Evolutionary conservation across 1,139 yeast genomes (phyloP), one percentile per base, ranked within the genome.

Genomic region (Pichia sp.): DNA sequence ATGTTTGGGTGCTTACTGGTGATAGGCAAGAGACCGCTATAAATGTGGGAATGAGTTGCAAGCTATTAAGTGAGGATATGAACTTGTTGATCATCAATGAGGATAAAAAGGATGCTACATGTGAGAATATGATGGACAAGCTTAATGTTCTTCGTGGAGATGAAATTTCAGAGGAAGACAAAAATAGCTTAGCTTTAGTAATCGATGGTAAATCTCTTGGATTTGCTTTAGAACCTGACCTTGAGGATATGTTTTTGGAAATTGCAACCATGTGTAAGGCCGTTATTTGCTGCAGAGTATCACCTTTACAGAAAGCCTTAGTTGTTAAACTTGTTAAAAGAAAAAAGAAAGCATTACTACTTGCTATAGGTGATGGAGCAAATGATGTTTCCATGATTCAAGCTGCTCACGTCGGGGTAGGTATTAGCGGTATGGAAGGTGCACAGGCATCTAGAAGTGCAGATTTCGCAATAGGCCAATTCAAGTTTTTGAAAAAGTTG

Each of bases 401-500:
- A 63, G 96, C 97, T 12, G 98, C 98, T 0, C 96, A 91, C 62
- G 95, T 91, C 39, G 99, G 99, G 46, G 94, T 91, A 35, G 99
- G 99, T 59, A 91, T 91, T 52, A 85, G 93, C 56, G 99, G 99
- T 53, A 84, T 86, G 85, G 98, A 93, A 66, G 99, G 99, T 53
- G 89, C 89, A 88, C 99, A 93, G 62, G 98, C 98, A 8, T 97
- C 98, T 0, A 74, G 98, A 62, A 81, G 94, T 62, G 98, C 99
- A 0, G 99, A 93, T 68, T 79, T 91, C 46, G 89, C 97, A 1
- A 86, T 93, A 63, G 98, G 96, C 0, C 98, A 93, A 60, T 93
- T 93, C 72, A 79, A 81, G 59, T 91, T 75, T 58, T 71, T 93
- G 64, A 76, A 78, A 52, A 89, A 85, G 58, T 64, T 93, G 43